Percentiles rank a stretch among this genome's conserved stretches.
Evolutionary conservation across 208 protist genomes (phyloP).

Genomic region (Hexamita inflata): DNA sequence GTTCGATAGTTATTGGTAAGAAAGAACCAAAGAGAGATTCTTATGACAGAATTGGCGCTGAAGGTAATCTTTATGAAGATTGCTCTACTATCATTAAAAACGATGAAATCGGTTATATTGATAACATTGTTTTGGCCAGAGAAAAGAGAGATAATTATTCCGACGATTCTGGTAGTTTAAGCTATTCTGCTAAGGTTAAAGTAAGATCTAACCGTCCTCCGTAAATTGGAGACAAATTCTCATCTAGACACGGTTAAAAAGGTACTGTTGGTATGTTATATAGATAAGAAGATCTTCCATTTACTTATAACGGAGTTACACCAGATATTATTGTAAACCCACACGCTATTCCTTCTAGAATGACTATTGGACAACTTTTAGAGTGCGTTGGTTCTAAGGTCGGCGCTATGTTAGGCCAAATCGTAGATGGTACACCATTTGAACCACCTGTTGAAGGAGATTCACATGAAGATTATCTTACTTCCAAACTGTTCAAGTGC

Average conservation of each 20-base stretch:
- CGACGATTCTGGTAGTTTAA: background rate
- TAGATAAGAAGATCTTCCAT: constrained; percentile 86
- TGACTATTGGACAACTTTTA: constrained; percentile 87
- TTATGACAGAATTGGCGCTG: background rate
- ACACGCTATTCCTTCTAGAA: constrained; percentile 88
- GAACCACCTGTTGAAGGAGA: constrained; percentile 38
- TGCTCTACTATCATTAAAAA: background rate
- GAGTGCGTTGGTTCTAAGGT: constrained; percentile 75
- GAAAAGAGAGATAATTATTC: background rate
- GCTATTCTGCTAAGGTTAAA: constrained; percentile 65
- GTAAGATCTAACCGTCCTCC: constrained; percentile 70
- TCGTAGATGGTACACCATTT: constrained; percentile 84
- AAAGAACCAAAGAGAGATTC: background rate
- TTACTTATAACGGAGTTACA: constrained; percentile 70
- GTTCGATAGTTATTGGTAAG: constrained; percentile 15
- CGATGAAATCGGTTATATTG: constrained; percentile 22
- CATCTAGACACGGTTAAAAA: constrained; percentile 85
- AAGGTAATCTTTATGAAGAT: background rate
- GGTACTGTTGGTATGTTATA: constrained; percentile 82
- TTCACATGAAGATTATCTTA: constrained; percentile 31
- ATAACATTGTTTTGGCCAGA: background rate
- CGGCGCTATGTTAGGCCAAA: constrained; percentile 53
- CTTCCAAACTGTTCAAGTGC: constrained; percentile 5
- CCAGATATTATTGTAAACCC: constrained; percentile 96
- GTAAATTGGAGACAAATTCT: constrained; percentile 93